phyloP scores from a whole-genome alignment of 768 basidiomycete genomes.

The Leccinellum rugosiceps region DNA sequence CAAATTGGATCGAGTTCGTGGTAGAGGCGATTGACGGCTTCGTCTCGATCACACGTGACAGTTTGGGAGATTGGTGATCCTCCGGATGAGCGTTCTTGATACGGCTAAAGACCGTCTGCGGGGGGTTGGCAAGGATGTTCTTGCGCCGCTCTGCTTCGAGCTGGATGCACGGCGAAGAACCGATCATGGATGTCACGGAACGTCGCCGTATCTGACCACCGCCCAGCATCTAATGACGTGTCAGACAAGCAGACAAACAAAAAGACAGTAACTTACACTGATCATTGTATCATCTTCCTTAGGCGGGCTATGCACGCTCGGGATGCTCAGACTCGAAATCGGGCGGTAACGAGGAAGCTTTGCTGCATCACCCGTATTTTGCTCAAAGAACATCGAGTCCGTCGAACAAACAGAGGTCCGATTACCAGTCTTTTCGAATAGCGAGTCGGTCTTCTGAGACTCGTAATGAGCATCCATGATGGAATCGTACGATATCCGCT shows the following conservation, averaged over 20 bases:
- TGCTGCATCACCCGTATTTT: conserved; percentile 33
- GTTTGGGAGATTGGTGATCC: conserved; percentile 35
- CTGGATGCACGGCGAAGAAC: conserved; percentile 67
- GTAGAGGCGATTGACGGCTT: conserved; percentile 68
- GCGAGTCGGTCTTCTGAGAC: conserved; percentile 43
- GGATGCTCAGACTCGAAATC: conserved; percentile 59
- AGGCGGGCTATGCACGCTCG: conserved; percentile 44
- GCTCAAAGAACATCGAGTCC: conserved; percentile 60
- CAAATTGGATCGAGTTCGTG: conserved; percentile 54
- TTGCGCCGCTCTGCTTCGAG: conserved; percentile 55
- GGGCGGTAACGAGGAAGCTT: conserved; percentile 61
- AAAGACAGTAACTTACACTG: conserved; percentile 44
- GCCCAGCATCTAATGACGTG: conserved; percentile 62
- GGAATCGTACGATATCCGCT: conserved; percentile 57
- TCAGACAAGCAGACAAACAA: background rate
- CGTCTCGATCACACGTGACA: conserved; percentile 47
- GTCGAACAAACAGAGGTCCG: conserved; percentile 46
- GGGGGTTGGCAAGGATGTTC: conserved; percentile 33
- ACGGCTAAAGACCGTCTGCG: conserved; percentile 35
- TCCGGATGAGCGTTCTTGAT: conserved; percentile 21
- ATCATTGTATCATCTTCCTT: conserved; percentile 84
- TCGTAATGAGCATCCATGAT: conserved; percentile 53
- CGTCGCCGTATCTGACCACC: conserved; percentile 70
- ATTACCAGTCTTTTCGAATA: conserved; percentile 62
- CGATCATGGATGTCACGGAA: conserved; percentile 63